Base-by-base conservation (phyloP, 1,139 yeast genomes). In the Candida labiduridarum region DNA sequence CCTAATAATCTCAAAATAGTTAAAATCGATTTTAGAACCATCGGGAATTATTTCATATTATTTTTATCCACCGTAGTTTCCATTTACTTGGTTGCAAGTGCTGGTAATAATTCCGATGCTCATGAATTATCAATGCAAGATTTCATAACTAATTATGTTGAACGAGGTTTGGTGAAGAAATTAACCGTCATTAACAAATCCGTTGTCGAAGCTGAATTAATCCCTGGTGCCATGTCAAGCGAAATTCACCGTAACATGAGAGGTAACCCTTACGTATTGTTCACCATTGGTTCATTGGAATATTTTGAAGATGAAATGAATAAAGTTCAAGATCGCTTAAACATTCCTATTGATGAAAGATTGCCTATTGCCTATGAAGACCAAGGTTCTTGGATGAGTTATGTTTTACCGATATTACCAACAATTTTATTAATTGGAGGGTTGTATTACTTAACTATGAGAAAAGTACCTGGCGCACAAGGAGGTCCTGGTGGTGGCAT, bases 61-160 rank as follows among this genome's bases (percentile, higher is more conserved):
- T 16, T 39, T 16, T 46, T 45, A 55, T 60, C 41, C 48, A 54
- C 39, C 48, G 49, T 25, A 47, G 54, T 33, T 44, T 53, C 30
- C 45, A 54, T 49, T 42, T 61, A 42, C 54, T 58, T 38, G 38
- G 59, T 22, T 41, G 55, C 18, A 44, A 60, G 7, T 51, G 61
- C 29, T 14, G 54, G 61, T 29, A 47, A 55, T 12, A 57, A 58
- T 30, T 52, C 48, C 5, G 54, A 56, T 5, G 52, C 55, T 30
- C 66, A 74, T 52, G 80, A 81, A 56, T 75, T 94, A 56, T 87
- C 97, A 1, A 90, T 89, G 80, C 97, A 92, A 69, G 96, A 90
- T 65, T 94, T 94, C 76, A 88, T 89, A 63, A 80, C 85, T 19
- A 84, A 87, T 53, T 90, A 87, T 63, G 76, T 94, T 43, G 95